Evolutionary conservation across 2,329 filamentous ascomycete genomes (phyloP), one percentile per base, ranked within the genome.

Genomic region (Penicillium sp.): DNA sequence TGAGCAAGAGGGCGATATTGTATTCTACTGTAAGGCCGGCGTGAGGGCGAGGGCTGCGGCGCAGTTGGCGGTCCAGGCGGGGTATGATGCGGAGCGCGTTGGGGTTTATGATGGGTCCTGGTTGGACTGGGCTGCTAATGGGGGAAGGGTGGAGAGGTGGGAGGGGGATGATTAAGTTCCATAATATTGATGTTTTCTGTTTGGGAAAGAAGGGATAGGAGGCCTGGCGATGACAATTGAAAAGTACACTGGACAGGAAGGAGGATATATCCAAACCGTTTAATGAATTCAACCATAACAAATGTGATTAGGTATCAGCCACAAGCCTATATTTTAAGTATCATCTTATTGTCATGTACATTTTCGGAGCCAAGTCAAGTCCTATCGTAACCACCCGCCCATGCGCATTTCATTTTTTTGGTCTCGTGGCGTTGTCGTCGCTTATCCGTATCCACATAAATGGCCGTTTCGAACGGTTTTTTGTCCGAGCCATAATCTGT

Each of bases 11-110:
- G 44, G 49, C n/a, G 60, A 54, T 29, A 47, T 97, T 15, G 84
- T 98, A 4, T 95, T 98, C 72, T 98, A 97, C 78, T 99, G 95
- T 80, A 96, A 92, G 81, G 89, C 93, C 0, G 95, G 95, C 2
- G 91, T 98, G 66, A 84, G 95, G 73, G 92, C 91, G 69, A 82
- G 84, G 50, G 86, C 91, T 0, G 93, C 93, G 7, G 93, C 93
- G 7, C 84, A 85, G 66, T 77, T 97, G 75, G 95, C 95, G 31
- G 82, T 83, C 69, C 85, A 91, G 73, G 90, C 88, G 2, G 94
- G 94, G 9, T 98, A 91, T 84, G 78, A 79, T 53, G 85, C 84
- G 7, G 86, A 91, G 0, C 87, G 86, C 62, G 65, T 83, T 17
- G 80, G 79, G 15, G 81, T 84, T 69, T 84, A 83, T 75, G 68